phyloP scores from a whole-genome alignment of 169 alveolate species.

The Plasmodium adleri region DNA sequence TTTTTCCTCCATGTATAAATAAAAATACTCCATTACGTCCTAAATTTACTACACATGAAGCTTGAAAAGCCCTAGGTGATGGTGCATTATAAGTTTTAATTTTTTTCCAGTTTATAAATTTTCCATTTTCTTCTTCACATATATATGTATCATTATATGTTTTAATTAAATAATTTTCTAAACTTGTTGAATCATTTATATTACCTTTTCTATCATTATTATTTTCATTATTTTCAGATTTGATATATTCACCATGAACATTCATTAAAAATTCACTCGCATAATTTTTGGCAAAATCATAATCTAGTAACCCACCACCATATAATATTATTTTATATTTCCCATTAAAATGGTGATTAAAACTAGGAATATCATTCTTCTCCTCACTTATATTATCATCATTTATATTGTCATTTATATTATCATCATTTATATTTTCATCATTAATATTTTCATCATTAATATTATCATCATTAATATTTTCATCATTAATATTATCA shows the following conservation, averaged over 20 bases:
- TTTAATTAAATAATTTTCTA: conserved; percentile 49
- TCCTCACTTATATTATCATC: not conserved
- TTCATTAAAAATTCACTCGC: conserved; percentile 32
- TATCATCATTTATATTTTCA: not conserved
- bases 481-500: not conserved
- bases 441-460: not conserved
- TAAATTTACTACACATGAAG: conserved; percentile 63
- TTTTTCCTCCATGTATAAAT: conserved; percentile 75
- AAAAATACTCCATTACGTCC: conserved; percentile 64
- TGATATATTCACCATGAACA: not conserved
- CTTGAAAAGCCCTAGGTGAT: conserved; percentile 74
- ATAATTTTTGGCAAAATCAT: conserved; percentile 39
- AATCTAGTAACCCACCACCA: conserved; percentile 70
- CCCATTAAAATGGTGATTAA: conserved; percentile 17
- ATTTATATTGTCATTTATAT: not conserved
- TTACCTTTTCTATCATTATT: conserved; percentile 8
- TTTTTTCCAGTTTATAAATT: conserved; percentile 20
- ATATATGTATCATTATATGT: conserved; percentile 69
- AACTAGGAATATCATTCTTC: not conserved
- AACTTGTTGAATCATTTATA: not conserved
- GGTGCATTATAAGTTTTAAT: conserved; percentile 65
- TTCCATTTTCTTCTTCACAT: conserved; percentile 56
- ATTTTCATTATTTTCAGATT: not conserved
- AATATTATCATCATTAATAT: not conserved
- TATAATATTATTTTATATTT: conserved; percentile 41